A percentile compares a stretch with the other conserved stretches of the same genome.
These are phyloP conservation scores for Catenaria anguillulae DNA, from an alignment of 371 early-diverging fungal species.

Conservation along the genomic window DNA sequence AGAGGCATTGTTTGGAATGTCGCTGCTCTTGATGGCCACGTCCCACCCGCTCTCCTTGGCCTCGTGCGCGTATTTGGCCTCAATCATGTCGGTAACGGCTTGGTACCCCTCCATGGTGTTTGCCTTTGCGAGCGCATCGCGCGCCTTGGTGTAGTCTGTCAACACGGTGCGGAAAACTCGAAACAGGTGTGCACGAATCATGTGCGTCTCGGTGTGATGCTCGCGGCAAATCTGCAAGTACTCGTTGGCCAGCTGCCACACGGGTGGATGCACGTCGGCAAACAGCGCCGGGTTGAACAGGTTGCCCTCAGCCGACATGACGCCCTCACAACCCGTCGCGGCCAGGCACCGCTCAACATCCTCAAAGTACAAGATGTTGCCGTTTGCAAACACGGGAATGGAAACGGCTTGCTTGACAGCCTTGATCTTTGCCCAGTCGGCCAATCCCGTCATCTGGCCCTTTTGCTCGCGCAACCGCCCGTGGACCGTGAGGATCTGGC, in stretches of 20 bases:
- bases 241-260: slow-evolving; percentile 68
- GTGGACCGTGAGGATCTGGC: slow-evolving; percentile 30
- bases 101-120: neutral
- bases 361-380: slow-evolving; percentile 76
- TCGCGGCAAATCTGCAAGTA: slow-evolving; percentile 62
- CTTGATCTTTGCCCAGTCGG: slow-evolving; percentile 94
- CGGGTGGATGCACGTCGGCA: slow-evolving; percentile 38
- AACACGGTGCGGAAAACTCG: slow-evolving; percentile 48
- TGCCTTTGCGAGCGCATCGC: slow-evolving; percentile 8
- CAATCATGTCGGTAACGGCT: neutral
- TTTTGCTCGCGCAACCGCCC: slow-evolving; percentile 94
- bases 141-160: neutral
- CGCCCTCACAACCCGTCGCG: slow-evolving; percentile 82
- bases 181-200: slow-evolving; percentile 79
- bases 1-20: neutral
- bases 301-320: slow-evolving; percentile 90
- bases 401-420: slow-evolving; percentile 54
- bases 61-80: neutral
- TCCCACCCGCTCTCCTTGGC: too few species aligned
- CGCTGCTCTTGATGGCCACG: neutral
- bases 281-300: slow-evolving; percentile 88
- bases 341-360: slow-evolving; percentile 82
- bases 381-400: slow-evolving; percentile 97
- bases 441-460: slow-evolving; percentile 90
- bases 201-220: slow-evolving; percentile 35